These are phyloP conservation scores for Scleroderma bovista DNA, from an alignment of 768 basidiomycete species.

Conservation along the genomic window DNA sequence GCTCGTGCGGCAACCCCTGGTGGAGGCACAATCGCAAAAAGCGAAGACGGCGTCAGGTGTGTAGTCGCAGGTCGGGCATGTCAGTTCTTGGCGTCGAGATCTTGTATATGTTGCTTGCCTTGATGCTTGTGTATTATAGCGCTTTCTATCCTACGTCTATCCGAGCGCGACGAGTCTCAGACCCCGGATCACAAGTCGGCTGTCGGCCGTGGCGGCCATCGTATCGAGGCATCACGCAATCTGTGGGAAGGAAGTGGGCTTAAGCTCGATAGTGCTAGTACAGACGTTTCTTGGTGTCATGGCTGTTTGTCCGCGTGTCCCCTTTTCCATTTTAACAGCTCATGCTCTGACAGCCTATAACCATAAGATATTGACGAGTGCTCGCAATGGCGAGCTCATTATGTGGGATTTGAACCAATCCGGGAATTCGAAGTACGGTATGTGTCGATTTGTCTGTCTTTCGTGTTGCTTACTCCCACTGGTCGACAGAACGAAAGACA, in stretches of 20 bases:
- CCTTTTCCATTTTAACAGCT: neutral
- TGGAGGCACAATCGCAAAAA: conserved; percentile 62
- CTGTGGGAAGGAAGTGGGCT: conserved; percentile 74
- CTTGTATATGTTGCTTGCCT: conserved; percentile 6
- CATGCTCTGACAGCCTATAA: conserved; percentile 46
- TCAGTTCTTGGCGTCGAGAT: conserved; percentile 27
- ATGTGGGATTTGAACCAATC: conserved; percentile 76
- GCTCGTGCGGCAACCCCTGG: conserved; percentile 55
- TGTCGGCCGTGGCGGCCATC: conserved; percentile 55
- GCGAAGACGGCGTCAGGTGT: conserved; percentile 60
- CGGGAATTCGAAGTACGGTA: conserved; percentile 67
- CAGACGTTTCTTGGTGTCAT: conserved; percentile 78
- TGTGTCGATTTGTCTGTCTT: conserved; percentile 12
- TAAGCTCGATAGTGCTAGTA: conserved; percentile 73
- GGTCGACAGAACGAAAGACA: conserved; percentile 51
- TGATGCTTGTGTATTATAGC: conserved; percentile 33
- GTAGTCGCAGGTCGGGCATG: conserved; percentile 80
- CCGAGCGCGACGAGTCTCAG: conserved; percentile 37
- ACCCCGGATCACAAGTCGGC: conserved; percentile 45
- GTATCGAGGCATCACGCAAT: conserved; percentile 70
- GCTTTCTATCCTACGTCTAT: conserved; percentile 54
- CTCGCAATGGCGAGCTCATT: conserved; percentile 75
- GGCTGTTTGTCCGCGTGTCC: conserved; percentile 43
- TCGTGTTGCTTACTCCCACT: conserved; percentile 10
- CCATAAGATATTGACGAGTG: conserved; percentile 76